These are phyloP conservation scores for Phytopythium mirpurense DNA, from an alignment of 352 stramenopile species.

Conservation along the genomic window DNA sequence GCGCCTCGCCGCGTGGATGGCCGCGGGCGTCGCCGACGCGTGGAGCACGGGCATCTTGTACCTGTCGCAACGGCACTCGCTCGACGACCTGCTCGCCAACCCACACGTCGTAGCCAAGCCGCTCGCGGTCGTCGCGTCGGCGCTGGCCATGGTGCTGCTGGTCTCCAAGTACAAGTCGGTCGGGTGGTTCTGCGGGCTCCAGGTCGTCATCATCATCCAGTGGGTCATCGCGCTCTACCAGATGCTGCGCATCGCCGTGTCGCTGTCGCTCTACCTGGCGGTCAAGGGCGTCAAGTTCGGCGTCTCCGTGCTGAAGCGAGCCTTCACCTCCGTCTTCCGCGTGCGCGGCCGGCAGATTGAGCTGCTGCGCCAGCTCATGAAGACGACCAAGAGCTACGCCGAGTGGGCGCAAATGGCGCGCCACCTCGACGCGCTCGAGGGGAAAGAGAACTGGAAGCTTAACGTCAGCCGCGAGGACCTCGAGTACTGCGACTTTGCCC, in stretches of 20 bases:
- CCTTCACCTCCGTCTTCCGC: constrained; percentile 28
- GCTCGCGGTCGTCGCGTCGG: constrained; percentile 17
- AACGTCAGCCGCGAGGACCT: constrained; percentile 33
- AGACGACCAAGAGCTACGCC: constrained; percentile 37
- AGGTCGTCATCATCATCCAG: constrained; percentile 54
- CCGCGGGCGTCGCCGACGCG: constrained; percentile 10
- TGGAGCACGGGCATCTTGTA: constrained; percentile 16
- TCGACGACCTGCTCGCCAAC: constrained; percentile 32
- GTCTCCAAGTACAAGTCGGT: constrained; percentile 58
- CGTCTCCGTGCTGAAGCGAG: constrained; percentile 15
- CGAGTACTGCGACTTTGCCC: constrained; percentile 58
- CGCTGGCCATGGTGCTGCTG: constrained; percentile 15
- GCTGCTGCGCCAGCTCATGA: constrained; percentile 55
- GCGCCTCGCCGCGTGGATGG: background rate
- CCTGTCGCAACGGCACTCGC: constrained; percentile 4
- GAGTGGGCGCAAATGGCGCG: constrained; percentile 62
- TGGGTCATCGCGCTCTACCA: constrained; percentile 66
- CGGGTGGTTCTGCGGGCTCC: constrained; percentile 51
- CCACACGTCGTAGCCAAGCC: constrained; percentile 27
- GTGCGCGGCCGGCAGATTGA: constrained; percentile 49
- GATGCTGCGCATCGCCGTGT: constrained; percentile 52
- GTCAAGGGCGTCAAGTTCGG: constrained; percentile 48
- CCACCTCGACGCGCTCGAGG: constrained; percentile 56
- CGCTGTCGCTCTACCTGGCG: constrained; percentile 37
- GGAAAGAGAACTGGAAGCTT: constrained; percentile 56